Conservation (phyloP, 257 asterid genomes). For the Jacaranda copaia region DNA sequence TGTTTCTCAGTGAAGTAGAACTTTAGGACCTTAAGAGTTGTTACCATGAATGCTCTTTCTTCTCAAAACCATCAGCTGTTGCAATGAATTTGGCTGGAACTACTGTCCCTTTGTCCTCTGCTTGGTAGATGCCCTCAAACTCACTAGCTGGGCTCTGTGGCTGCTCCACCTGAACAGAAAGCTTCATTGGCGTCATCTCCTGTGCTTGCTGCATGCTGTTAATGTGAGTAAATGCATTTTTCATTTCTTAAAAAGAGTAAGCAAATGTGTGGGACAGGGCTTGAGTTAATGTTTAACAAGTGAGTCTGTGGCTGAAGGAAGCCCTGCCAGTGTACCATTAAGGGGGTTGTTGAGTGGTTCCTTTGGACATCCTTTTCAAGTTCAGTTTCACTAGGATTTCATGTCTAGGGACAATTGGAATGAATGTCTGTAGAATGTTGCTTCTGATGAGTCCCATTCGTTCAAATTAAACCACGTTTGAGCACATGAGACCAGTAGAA, state of each 20-base stretch:
- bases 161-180: conserved; percentile 42
- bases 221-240: neutral
- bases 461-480: conserved; percentile 36
- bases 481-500: conserved; percentile 31
- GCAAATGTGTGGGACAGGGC: conserved; percentile 40
- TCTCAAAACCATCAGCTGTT: conserved; percentile 61
- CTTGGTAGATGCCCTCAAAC: conserved; percentile 38
- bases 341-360: conserved; percentile 48
- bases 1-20: neutral
- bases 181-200: conserved; percentile 38
- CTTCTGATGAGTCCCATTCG: conserved; percentile 40
- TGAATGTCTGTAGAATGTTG: conserved; percentile 47
- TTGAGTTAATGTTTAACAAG: conserved; percentile 42
- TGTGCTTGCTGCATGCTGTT: conserved; percentile 34
- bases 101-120: conserved; percentile 42
- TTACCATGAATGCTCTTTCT: conserved; percentile 83
- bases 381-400: conserved; percentile 22
- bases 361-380: conserved; percentile 30
- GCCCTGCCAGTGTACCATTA: conserved; percentile 37
- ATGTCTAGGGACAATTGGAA: conserved; percentile 23
- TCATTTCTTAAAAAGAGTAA: conserved; percentile 16
- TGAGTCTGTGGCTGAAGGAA: conserved; percentile 56
- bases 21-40: neutral
- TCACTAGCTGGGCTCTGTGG: conserved; percentile 38
- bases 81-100: conserved; percentile 46